Evolutionary conservation across 208 protist genomes (phyloP), one percentile per base, ranked within the genome.

Genomic region (Crithidia fasciculata): DNA sequence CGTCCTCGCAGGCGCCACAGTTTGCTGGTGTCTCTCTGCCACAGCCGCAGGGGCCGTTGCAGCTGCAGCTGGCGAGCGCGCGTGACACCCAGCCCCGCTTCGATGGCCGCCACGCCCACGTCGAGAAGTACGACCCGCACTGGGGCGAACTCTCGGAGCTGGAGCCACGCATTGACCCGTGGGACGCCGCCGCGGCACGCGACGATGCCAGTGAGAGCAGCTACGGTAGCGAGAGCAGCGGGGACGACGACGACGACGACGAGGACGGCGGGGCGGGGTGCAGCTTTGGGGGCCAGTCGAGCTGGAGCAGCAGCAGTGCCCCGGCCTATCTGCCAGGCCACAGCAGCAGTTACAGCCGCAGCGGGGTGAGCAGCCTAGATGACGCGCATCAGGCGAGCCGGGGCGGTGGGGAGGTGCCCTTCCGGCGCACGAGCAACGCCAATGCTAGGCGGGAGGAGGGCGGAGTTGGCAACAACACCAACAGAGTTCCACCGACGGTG

Each of bases 331-430:
- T 37, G 43, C 9, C 19, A 28, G 47, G 16, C 36, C 63, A 58
- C n/a, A 69, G 63, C 63, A 69, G 52, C 52, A 43, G 50, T 52
- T 0, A 69, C 50, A 69, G 47, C 39, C 52, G 52, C 37, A 59
- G 65, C 19, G 59, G 43, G 15, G 12, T 61, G 16, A 70, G 41
- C 53, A 61, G 52, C 43, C 41, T 70, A 0, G 53, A 70, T 41
- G 65, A 70, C n/a, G n/a, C 65, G 5, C 41, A 49, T 43, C 4
- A 43, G 41, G 53, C 53, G 8, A 37, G 41, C 18, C 7, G 65
- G 8, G 39, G 65, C 1, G 65, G 65, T 28, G 65, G 65, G 0
- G 65, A 70, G 65, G 65, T 70, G 53, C 65, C 65, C 9, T 70
- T 49, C 19, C 52, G 65, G 12, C 19, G 39, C 28, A 3, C 18